Base-by-base conservation (phyloP, 2,329 filamentous ascomycete genomes). In the Pyricularia pennisetigena region DNA sequence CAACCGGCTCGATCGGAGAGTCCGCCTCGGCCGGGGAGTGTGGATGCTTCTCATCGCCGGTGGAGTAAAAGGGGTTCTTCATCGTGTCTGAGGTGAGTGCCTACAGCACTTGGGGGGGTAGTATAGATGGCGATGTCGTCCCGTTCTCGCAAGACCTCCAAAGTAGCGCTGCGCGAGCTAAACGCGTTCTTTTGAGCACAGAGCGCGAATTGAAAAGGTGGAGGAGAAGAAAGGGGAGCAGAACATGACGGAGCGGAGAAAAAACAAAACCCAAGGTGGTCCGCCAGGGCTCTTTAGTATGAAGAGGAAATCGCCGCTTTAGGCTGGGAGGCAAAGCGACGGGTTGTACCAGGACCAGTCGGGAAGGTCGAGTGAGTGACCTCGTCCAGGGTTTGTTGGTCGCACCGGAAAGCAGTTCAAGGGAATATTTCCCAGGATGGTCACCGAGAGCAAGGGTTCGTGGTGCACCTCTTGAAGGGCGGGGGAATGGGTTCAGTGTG, bases 121-220 rank as follows among this genome's bases (percentile, higher is more conserved):
- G 23, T n/a, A 6, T 26, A 14, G 1, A 70, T 49, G 49, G 72
- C 10, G 20, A 29, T 68, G 57, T 72, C 71, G 65, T 73, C 73
- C 9, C 28, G 35, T 12, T 26, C 16, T 57, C 29, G 54, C 35
- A 20, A 30, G 49, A n/a, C 29, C 41, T 9, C 12, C 24, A 57
- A n/a, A 7, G 41, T n/a, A n/a, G 28, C 14, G 54, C 41, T 28
- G 35, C 49, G 41, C 26, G 24, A 41, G 64, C 64, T 41, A 20
- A 16, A 12, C 10, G 23, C 16, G 14, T 20, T 26, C 28, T 26
- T 29, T 26, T n/a, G 14, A 26, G 12, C 12, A 16, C 12, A 23
- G 64, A 49, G 64, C 14, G 32, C 32, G 35, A 20, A n/a, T 30
- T 6, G 32, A 49, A 16, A 41, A 24, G 35, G 26, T 24, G 64